These are phyloP conservation scores for Helicocarpus griseus DNA, from an alignment of 2,329 filamentous ascomycete species.

Conservation along the genomic window DNA sequence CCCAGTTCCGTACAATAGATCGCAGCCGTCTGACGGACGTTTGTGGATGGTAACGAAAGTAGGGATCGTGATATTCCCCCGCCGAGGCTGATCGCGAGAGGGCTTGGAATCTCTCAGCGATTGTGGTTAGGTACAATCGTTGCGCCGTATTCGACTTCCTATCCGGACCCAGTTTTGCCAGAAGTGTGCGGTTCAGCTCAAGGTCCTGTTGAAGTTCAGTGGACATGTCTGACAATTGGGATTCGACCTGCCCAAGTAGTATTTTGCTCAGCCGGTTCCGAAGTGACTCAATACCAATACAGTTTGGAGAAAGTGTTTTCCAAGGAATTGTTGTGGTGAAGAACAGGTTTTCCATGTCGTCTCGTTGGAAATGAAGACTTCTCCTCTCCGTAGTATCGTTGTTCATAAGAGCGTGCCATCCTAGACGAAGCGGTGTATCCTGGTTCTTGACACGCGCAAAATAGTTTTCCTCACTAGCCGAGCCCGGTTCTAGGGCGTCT, in stretches of 20 bases:
- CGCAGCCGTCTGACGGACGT: slow-evolving; percentile 14
- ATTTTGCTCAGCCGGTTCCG: slow-evolving; percentile 24
- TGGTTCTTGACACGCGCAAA: slow-evolving; percentile 32
- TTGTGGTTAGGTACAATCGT: slow-evolving; percentile 14
- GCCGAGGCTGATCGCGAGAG: slow-evolving; percentile 17
- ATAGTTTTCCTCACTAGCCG: slow-evolving; percentile 27
- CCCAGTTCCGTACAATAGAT: slow-evolving; percentile 15
- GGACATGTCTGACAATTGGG: slow-evolving; percentile 28
- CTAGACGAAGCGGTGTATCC: slow-evolving; percentile 33
- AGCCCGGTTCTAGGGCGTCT: slow-evolving; percentile 28
- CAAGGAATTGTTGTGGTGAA: slow-evolving; percentile 23
- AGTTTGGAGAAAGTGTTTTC: slow-evolving; percentile 14
- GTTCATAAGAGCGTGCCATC: slow-evolving; percentile 43
- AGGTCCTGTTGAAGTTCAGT: slow-evolving; percentile 24
- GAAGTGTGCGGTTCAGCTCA: slow-evolving; percentile 22
- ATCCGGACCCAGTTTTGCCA: slow-evolving; percentile 18
- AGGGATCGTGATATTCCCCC: slow-evolving; percentile 17
- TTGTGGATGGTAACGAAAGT: slow-evolving; percentile 13
- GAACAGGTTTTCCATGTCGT: slow-evolving; percentile 24
- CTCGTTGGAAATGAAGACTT: slow-evolving; percentile 18
- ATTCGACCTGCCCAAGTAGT: slow-evolving; percentile 24
- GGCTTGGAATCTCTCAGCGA: slow-evolving; percentile 14
- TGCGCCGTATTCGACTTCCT: slow-evolving; percentile 15
- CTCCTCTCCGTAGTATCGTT: slow-evolving; percentile 28
- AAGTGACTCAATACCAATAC: slow-evolving; percentile 24